Base-by-base conservation (phyloP, 2,329 filamentous ascomycete species). In the Neonectria faginata region DNA sequence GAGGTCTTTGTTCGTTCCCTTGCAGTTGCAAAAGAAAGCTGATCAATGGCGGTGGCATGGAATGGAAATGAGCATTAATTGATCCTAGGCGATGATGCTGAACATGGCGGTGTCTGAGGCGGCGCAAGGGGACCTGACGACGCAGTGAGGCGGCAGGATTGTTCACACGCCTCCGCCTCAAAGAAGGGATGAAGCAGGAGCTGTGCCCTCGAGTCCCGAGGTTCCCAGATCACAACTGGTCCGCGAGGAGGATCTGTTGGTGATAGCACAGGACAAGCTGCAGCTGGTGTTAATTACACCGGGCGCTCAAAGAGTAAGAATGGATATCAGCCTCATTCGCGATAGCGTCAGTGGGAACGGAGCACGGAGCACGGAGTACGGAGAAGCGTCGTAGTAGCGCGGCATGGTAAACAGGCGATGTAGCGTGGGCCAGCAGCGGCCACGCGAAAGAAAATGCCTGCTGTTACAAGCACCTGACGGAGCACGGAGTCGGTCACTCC, bases 11-110 rank as follows among this genome's bases (percentile, higher is more conserved):
- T 68, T 44, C n/a, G 54, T 71, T 70, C 67, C 70, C 70, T 73
- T 73, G 70, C 70, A 73, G 64, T 25, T 54, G 60, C 36, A 68
- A 63, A 70, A 68, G 67, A 61, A 69, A 68, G 60, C 63, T 33
- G 55, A 53, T 56, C 51, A 22, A 45, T 55, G 45, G 55, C 62
- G 66, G 67, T 63, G 47, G 51, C 54, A 70, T 72, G 60, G 66
- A 47, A 67, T 69, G 66, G 68, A 71, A 72, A 72, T 71, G 67
- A 72, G 64, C 60, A 61, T 65, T 55, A 54, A 63, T 52, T 53
- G 51, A 53, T 62, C 60, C 60, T 50, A 52, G 60, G 44, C 33
- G 44, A 14, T n/a, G 54, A 66, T 57, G 42, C 42, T 39, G 29
- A 39, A 39, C 51, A 25, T 33, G 42, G 48, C 57, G 55, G 47